Evolutionary conservation across 768 basidiomycete species (phyloP).

Genomic region (Termitomyces sp.): DNA sequence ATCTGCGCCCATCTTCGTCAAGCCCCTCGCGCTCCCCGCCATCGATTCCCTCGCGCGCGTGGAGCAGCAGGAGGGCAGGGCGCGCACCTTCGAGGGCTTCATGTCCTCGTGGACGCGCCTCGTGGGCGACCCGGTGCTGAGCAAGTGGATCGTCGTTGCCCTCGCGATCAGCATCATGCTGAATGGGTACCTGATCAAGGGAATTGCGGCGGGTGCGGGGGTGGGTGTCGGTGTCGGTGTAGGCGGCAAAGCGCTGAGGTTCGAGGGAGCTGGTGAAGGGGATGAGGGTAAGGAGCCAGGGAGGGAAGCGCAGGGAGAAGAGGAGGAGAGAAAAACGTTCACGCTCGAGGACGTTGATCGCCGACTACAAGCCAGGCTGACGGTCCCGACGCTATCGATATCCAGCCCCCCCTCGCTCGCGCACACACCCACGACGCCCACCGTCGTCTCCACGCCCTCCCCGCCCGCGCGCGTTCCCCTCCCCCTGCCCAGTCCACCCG

Average conservation of each 20-base stretch:
- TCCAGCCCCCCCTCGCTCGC: neutral
- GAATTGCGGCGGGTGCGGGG: constrained; percentile 59
- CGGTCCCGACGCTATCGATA: neutral
- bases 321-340: constrained; percentile 30
- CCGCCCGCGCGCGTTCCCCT: constrained; percentile 3
- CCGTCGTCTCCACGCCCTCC: neutral
- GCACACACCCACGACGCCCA: neutral
- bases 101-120: constrained; percentile 88
- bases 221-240: constrained; percentile 18
- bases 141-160: constrained; percentile 91
- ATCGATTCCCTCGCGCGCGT: constrained; percentile 15
- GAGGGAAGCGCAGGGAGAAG: constrained; percentile 4
- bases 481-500: constrained; percentile 7
- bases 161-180: constrained; percentile 83
- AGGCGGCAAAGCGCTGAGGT: constrained; percentile 18
- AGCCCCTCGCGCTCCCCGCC: constrained; percentile 18
- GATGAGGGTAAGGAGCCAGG: neutral
- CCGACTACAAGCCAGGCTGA: constrained; percentile 37
- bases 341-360: constrained; percentile 57
- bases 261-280: constrained; percentile 18
- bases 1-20: constrained; percentile 55
- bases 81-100: constrained; percentile 69
- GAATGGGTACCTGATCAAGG: constrained; percentile 92
- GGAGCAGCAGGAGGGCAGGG: neutral
- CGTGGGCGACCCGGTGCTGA: constrained; percentile 90